These are phyloP conservation scores for Heritiera littoralis DNA, from an alignment of 345 rosid species.

Conservation along the genomic window DNA sequence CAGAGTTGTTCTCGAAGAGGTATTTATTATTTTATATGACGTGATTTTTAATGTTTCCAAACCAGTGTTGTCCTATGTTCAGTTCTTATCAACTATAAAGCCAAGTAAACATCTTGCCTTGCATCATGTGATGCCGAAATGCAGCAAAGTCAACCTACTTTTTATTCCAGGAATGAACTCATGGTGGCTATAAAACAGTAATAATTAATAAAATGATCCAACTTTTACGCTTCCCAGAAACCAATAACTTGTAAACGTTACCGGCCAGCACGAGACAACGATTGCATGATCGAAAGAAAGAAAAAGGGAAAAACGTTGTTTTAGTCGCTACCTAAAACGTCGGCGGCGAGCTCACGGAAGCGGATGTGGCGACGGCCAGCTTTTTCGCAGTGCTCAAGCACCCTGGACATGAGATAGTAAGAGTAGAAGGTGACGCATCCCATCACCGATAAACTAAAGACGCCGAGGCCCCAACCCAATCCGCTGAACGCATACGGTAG, in stretches of 20 bases:
- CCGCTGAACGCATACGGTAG: slow-evolving; percentile 87
- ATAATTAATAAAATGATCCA: not conserved
- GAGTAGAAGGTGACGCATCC: slow-evolving; percentile 88
- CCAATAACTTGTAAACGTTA: not conserved
- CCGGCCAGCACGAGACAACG: not conserved
- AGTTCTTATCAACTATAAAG: too few species aligned
- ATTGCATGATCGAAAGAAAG: not conserved
- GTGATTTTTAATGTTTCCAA: too few species aligned
- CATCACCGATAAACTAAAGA: slow-evolving; percentile 74
- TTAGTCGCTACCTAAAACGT: slow-evolving; percentile 60
- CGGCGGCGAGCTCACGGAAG: slow-evolving; percentile 97
- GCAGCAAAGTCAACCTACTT: too few species aligned
- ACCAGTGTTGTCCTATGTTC: too few species aligned
- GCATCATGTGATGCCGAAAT: too few species aligned
- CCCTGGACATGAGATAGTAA: slow-evolving; percentile 84
- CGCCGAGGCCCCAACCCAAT: slow-evolving; percentile 80
- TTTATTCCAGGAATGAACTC: too few species aligned
- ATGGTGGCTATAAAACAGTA: too few species aligned
- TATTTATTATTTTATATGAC: too few species aligned
- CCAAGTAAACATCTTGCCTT: too few species aligned
- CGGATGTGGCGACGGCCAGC: slow-evolving; percentile 94
- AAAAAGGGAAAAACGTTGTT: too few species aligned
- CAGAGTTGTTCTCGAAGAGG: too few species aligned
- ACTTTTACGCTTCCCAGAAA: not conserved
- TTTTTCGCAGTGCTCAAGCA: slow-evolving; percentile 88